Evolutionary conservation across 73 alveolate genomes (phyloP).

Genomic region (Uronychia setigera): DNA sequence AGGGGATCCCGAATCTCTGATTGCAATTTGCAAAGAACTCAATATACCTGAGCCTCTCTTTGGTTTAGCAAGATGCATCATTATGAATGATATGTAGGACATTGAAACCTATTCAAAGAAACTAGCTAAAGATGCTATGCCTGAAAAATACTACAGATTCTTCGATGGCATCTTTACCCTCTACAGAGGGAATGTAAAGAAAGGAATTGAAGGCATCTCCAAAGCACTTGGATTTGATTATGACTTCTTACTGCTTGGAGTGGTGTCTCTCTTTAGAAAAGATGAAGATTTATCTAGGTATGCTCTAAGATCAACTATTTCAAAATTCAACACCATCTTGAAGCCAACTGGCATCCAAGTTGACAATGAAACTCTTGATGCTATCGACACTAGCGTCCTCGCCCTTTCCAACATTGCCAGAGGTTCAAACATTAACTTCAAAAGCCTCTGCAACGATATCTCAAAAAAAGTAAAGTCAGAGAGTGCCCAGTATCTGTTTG

Average conservation of each 20-base stretch:
- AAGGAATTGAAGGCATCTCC: background rate
- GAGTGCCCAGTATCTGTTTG: background rate
- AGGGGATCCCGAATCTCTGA: conserved; percentile 7
- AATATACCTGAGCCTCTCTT: background rate
- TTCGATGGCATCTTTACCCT: background rate
- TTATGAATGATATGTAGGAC: background rate
- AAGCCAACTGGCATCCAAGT: background rate
- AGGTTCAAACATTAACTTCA: background rate
- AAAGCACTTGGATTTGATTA: background rate
- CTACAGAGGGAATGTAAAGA: background rate
- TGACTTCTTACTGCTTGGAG: background rate
- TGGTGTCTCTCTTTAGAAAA: background rate
- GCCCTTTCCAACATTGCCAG: background rate
- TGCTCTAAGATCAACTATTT: background rate
- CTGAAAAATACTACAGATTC: background rate
- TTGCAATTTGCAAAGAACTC: background rate
- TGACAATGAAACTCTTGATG: background rate
- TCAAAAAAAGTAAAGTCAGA: background rate
- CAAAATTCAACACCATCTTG: background rate
- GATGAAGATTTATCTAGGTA: background rate
- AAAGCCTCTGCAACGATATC: background rate
- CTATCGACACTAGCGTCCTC: background rate
- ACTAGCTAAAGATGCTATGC: background rate
- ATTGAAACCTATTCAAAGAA: background rate
- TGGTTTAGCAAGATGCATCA: background rate